phyloP scores from a whole-genome alignment of 2,329 filamentous ascomycete genomes.

The Xylaria sp. region DNA sequence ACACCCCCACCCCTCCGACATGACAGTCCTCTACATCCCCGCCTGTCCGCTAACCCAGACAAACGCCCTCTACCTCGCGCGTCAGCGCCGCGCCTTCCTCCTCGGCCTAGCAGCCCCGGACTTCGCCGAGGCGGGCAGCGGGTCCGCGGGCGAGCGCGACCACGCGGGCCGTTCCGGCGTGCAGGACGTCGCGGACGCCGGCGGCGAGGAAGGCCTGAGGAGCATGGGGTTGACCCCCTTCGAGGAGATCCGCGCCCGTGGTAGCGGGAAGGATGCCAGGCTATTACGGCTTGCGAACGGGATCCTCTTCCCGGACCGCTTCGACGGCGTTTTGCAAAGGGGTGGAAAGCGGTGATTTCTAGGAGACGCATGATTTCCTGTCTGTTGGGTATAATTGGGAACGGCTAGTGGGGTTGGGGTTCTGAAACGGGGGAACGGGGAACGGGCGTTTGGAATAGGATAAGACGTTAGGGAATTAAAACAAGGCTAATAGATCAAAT shows the following conservation, averaged over 20 bases:
- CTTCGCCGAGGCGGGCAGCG: slow-evolving; percentile 48
- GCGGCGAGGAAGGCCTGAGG: slow-evolving; percentile 44
- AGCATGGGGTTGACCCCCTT: slow-evolving; percentile 52
- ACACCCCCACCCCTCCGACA: slow-evolving; percentile 62
- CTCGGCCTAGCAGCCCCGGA: slow-evolving; percentile 70
- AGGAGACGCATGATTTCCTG: neutral
- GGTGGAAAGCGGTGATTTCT: slow-evolving; percentile 1
- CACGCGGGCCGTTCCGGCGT: slow-evolving; percentile 56
- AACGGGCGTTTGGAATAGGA: neutral
- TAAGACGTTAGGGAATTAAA: neutral
- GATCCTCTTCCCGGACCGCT: slow-evolving; percentile 39
- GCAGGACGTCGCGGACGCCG: slow-evolving; percentile 45
- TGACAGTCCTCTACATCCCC: slow-evolving; percentile 83
- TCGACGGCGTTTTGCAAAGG: slow-evolving; percentile 19
- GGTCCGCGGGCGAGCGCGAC: slow-evolving; percentile 59
- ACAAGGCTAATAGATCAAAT: neutral
- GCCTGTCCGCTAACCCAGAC: slow-evolving; percentile 78
- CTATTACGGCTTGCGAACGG: slow-evolving; percentile 36
- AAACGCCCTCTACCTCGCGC: slow-evolving; percentile 73
- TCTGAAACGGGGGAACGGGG: neutral
- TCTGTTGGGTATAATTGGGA: neutral
- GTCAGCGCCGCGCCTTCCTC: slow-evolving; percentile 73
- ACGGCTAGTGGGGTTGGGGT: neutral
- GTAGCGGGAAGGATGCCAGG: slow-evolving; percentile 24
- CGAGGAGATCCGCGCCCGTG: neutral